Evolutionary conservation across 169 alveolate genomes (phyloP).

Genomic region (Cryptosporidium ryanae): DNA sequence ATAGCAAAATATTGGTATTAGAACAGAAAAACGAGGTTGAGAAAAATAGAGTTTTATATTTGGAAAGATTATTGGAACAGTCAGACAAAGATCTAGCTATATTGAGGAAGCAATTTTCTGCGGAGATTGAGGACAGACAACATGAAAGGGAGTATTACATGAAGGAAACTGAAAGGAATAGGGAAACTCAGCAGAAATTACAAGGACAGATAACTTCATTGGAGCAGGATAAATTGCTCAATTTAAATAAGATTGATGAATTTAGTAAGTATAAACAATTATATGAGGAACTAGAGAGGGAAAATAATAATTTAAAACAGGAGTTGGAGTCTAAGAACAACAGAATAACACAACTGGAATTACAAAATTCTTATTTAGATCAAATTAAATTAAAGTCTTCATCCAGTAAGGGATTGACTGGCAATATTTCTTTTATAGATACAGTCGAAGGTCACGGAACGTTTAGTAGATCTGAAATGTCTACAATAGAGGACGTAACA

Average conservation of each 20-base stretch:
- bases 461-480: conserved; percentile 36
- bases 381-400: conserved; percentile 3
- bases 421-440: neutral
- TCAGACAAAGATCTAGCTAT: conserved; percentile 60
- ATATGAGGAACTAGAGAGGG: conserved; percentile 12
- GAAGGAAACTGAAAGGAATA: conserved; percentile 66
- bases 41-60: conserved; percentile 40
- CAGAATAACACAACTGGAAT: conserved; percentile 28
- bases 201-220: conserved; percentile 31
- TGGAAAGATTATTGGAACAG: conserved; percentile 52
- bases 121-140: conserved; percentile 70
- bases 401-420: neutral
- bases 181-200: conserved; percentile 45
- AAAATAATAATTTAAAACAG: conserved; percentile 15
- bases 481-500: conserved; percentile 47
- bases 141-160: conserved; percentile 71
- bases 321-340: conserved; percentile 33
- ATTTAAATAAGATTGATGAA: conserved; percentile 10
- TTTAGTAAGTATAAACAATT: neutral
- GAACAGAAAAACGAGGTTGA: conserved; percentile 59
- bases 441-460: neutral
- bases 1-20: conserved; percentile 25
- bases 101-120: conserved; percentile 64
- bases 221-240: conserved; percentile 24
- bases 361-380: neutral